These are phyloP conservation scores for Citrus reticulata DNA, from an alignment of 345 rosid genomes.

Conservation along the genomic window DNA sequence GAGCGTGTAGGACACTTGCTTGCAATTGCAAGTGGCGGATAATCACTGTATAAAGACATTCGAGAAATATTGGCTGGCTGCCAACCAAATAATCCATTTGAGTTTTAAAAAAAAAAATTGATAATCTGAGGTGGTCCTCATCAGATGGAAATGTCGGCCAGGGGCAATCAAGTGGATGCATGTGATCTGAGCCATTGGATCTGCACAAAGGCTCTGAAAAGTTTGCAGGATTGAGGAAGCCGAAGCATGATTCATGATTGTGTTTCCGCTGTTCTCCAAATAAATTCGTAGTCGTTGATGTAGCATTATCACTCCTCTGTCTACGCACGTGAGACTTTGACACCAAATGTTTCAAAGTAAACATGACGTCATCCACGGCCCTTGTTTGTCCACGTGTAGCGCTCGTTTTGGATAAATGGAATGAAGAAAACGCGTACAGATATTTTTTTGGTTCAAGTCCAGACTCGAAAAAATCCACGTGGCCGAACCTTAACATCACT, in stretches of 20 bases:
- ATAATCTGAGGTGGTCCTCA: constrained; percentile 4
- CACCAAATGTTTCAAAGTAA: background rate
- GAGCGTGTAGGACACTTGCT: background rate
- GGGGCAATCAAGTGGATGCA: background rate
- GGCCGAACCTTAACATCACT: no score
- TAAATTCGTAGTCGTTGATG: background rate
- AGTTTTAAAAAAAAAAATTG: no score
- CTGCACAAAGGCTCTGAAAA: background rate
- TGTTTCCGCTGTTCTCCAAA: background rate
- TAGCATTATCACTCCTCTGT: background rate
- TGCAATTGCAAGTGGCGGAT: background rate
- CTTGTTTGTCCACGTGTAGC: background rate
- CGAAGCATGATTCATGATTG: constrained; percentile 1
- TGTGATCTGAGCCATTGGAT: constrained; percentile 8
- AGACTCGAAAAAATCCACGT: no score
- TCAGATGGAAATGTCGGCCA: background rate
- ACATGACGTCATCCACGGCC: background rate
- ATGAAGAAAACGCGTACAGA: background rate
- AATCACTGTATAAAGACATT: background rate
- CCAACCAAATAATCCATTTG: background rate
- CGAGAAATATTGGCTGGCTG: background rate
- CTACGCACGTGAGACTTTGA: constrained; percentile 1
- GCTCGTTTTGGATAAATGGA: background rate
- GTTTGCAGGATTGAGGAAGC: background rate
- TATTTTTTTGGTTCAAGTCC: no score